These are phyloP conservation scores for Didymella lethalis DNA, from an alignment of 2,329 filamentous ascomycete species.

Conservation along the genomic window DNA sequence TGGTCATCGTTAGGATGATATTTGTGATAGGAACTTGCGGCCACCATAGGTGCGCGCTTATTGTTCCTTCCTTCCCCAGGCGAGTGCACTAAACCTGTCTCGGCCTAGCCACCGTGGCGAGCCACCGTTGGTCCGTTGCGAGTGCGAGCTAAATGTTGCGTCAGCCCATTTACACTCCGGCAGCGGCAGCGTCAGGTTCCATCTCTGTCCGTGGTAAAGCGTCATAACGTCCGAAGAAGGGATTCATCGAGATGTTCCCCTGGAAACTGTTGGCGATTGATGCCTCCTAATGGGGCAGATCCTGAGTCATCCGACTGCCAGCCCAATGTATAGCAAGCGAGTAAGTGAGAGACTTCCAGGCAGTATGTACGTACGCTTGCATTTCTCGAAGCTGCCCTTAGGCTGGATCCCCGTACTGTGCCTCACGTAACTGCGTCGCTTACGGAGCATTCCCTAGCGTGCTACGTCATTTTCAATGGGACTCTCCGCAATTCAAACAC, in stretches of 20 bases:
- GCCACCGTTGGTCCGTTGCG: background rate
- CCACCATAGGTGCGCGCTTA: background rate
- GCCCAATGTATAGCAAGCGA: slow-evolving; percentile 3
- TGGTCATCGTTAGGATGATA: background rate
- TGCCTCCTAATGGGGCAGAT: background rate
- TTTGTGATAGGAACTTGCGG: background rate
- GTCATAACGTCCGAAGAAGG: background rate
- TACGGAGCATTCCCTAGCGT: background rate
- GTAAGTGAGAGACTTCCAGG: background rate
- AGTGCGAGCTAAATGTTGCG: background rate
- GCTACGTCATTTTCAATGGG: background rate
- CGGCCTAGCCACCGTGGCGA: background rate
- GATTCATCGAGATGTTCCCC: background rate
- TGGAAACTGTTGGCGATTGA: background rate
- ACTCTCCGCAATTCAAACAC: background rate
- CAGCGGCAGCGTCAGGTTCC: background rate
- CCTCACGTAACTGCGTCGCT: background rate
- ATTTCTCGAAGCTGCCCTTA: background rate
- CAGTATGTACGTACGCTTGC: background rate
- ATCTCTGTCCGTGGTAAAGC: background rate
- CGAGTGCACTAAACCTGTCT: background rate
- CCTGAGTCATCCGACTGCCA: slow-evolving; percentile 1
- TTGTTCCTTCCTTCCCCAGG: background rate
- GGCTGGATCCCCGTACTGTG: background rate
- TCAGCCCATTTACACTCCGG: background rate